phyloP scores from a whole-genome alignment of 83 land plant genomes.

The Picea mariana region DNA sequence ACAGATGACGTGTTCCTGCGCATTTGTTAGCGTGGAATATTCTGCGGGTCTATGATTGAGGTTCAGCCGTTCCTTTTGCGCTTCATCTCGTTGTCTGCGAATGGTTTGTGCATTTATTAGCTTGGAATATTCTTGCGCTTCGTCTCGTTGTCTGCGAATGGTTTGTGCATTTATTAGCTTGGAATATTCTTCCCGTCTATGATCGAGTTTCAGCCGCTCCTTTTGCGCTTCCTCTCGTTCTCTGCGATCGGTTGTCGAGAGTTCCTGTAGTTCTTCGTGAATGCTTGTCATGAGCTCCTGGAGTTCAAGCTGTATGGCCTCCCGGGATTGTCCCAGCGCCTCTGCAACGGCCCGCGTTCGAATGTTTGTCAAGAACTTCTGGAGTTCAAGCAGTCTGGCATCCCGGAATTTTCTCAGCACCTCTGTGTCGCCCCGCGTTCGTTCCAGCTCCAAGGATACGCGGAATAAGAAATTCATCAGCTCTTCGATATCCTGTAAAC shows the following conservation, averaged over 20 bases:
- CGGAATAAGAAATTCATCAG: too few relatives aligned
- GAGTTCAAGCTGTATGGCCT: conserved; percentile 38
- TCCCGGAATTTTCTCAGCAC: conserved; percentile 43
- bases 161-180: too few relatives aligned
- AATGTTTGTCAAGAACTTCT: conserved; percentile 30
- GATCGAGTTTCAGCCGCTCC: conserved; percentile 35
- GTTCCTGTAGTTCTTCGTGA: too few relatives aligned
- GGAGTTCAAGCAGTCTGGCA: conserved; percentile 37
- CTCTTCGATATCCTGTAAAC: too few relatives aligned
- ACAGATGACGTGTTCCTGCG: background rate
- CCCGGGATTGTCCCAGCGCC: conserved; percentile 39
- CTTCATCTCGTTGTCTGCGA: conserved; percentile 17
- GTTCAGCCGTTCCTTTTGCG: conserved; percentile 26
- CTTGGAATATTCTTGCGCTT: too few relatives aligned
- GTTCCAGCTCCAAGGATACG: conserved; percentile 52
- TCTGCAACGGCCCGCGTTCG: conserved; percentile 40
- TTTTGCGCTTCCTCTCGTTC: conserved; percentile 58
- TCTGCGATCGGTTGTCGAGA: conserved; percentile 17
- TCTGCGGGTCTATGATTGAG: conserved; percentile 30
- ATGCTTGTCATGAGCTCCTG: conserved; percentile 32
- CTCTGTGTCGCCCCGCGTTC: conserved; percentile 38
- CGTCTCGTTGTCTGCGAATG: too few relatives aligned
- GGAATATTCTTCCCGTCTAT: background rate
- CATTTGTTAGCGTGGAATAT: background rate
- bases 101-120: conserved; percentile 6